phyloP scores from a whole-genome alignment of 768 basidiomycete species.

The Megacollybia marginata region DNA sequence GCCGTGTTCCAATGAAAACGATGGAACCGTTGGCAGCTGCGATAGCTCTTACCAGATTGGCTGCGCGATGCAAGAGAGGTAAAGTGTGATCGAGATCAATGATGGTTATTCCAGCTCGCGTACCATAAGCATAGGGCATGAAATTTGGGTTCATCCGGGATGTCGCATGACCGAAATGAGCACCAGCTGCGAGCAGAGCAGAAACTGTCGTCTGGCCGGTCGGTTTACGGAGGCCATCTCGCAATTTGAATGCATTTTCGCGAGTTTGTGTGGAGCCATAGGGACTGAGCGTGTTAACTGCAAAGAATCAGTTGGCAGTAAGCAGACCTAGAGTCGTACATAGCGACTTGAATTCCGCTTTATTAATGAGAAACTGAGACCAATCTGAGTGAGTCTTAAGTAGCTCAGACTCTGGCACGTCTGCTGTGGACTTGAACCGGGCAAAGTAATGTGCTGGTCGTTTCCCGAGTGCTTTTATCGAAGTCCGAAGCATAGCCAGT shows the following conservation, averaged over 20 bases:
- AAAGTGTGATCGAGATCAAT: constrained; percentile 95
- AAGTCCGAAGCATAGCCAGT: too few species aligned
- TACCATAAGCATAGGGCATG: constrained; percentile 87
- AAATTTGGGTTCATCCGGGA: constrained; percentile 86
- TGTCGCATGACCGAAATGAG: constrained; percentile 87
- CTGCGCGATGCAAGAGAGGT: constrained; percentile 85
- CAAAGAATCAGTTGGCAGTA: background rate
- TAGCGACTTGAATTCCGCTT: constrained; percentile 47
- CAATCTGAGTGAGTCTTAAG: constrained; percentile 55
- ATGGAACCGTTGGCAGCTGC: constrained; percentile 77
- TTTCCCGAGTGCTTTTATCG: too few species aligned
- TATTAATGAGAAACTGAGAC: constrained; percentile 49
- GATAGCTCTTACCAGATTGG: constrained; percentile 77
- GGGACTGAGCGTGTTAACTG: constrained; percentile 56
- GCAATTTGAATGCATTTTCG: constrained; percentile 64
- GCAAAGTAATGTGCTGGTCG: too few species aligned
- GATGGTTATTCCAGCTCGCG: constrained; percentile 81
- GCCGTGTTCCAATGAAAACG: constrained; percentile 84
- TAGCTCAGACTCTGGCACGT: constrained; percentile 7
- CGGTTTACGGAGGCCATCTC: constrained; percentile 63
- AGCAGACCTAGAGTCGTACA: constrained; percentile 26
- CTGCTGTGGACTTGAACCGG: constrained; percentile 9
- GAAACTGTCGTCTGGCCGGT: constrained; percentile 72
- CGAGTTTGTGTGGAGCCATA: constrained; percentile 76
- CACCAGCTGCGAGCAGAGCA: constrained; percentile 85